A percentile compares a stretch with the other conserved stretches of the same genome.
Evolutionary conservation across 352 stramenopile species (phyloP).

Genomic region (Phytophthora pistaciae): DNA sequence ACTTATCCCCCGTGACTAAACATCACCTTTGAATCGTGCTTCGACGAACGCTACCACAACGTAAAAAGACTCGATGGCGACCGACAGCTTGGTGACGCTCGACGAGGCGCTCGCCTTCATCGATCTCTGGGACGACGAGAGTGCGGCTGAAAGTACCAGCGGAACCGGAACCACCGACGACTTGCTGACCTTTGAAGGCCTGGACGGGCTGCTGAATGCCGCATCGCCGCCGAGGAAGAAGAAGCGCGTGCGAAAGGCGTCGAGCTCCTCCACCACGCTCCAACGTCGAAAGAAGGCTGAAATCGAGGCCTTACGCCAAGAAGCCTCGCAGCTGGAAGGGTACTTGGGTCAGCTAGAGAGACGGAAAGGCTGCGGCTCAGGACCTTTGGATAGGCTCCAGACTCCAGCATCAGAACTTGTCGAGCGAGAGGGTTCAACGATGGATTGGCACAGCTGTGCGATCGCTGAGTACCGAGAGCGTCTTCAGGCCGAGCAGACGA

Average conservation of each 20-base stretch:
- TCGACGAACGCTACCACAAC: not conserved
- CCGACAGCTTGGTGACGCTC: not conserved
- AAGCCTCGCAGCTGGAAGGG: conserved; percentile 16
- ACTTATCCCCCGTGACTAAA: no score
- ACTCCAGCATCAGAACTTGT: not conserved
- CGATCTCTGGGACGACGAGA: not conserved
- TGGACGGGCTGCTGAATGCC: conserved; percentile 5
- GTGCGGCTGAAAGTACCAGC: not conserved
- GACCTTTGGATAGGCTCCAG: not conserved
- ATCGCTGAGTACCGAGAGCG: conserved; percentile 20
- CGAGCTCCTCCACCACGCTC: conserved; percentile 18
- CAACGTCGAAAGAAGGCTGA: conserved; percentile 24
- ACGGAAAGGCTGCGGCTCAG: not conserved
- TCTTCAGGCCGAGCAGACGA: conserved; percentile 19
- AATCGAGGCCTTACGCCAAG: conserved; percentile 21
- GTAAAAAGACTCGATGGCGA: not conserved
- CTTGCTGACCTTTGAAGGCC: not conserved
- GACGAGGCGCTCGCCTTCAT: not conserved
- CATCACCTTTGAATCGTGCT: not conserved
- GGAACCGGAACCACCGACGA: not conserved
- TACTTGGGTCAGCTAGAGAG: conserved; percentile 22
- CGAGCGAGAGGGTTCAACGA: not conserved
- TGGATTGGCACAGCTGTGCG: conserved; percentile 11
- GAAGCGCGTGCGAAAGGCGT: not conserved
- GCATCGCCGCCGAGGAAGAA: conserved; percentile 2